Percentiles rank a stretch among this genome's conserved stretches.
Conservation (phyloP, 2,329 filamentous ascomycete species). For the Neocatenulostroma microsporum region DNA sequence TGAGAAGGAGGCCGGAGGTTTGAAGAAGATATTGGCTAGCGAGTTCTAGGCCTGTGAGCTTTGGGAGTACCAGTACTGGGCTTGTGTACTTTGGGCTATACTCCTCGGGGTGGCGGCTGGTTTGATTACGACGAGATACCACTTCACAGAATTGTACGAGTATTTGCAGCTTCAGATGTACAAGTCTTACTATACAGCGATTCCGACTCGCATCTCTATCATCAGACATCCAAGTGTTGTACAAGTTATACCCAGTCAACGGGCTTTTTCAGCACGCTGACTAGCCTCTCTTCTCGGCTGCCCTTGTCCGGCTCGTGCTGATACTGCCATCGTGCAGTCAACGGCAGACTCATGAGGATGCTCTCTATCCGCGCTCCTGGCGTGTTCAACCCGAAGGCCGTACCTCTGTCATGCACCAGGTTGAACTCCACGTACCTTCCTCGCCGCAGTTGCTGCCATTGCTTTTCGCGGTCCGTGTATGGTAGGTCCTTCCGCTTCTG, state of each 20-base stretch:
- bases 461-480: constrained; percentile 76
- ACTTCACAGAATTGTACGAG: no score
- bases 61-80: no score
- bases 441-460: constrained; percentile 90
- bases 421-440: constrained; percentile 99
- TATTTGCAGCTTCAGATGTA: no score
- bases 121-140: no score
- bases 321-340: constrained; percentile 91
- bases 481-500: constrained; percentile 85
- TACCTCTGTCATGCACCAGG: constrained; percentile 91
- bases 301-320: constrained; percentile 79
- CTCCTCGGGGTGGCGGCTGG: no score
- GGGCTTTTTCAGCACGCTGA: constrained; percentile 61
- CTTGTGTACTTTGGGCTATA: no score
- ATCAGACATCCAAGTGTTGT: not conserved
- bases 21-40: constrained; percentile 63
- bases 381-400: constrained; percentile 86
- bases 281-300: constrained; percentile 68
- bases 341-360: constrained; percentile 91
- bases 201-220: no score
- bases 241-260: constrained; percentile 50
- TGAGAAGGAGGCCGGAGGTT: constrained; percentile 60
- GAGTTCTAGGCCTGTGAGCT: no score
- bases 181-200: no score
- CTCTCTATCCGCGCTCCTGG: constrained; percentile 89